These are phyloP conservation scores for Thraustotheca clavata DNA, from an alignment of 352 stramenopile species.

Conservation along the genomic window DNA sequence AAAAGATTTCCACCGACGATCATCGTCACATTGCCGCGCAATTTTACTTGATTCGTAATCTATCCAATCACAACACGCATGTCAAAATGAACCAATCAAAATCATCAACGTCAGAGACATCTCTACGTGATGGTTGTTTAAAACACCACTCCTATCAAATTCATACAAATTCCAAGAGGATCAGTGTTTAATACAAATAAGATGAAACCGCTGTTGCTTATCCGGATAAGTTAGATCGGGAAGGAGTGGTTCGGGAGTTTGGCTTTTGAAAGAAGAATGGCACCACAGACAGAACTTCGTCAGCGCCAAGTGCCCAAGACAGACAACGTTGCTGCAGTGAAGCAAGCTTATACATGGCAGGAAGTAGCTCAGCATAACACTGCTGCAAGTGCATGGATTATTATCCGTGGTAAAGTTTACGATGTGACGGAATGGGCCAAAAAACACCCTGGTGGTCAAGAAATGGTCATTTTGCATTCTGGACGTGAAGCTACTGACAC, in stretches of 20 bases:
- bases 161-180: background rate
- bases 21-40: background rate
- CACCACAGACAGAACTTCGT: constrained; percentile 32
- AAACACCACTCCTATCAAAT: background rate
- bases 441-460: constrained; percentile 69
- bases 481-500: constrained; percentile 82
- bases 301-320: constrained; percentile 38
- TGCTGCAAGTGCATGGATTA: constrained; percentile 94
- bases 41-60: background rate
- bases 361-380: constrained; percentile 95
- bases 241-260: constrained; percentile 7
- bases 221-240: background rate
- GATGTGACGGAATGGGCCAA: constrained; percentile 87
- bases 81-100: constrained; percentile 15
- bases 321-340: background rate
- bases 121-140: constrained; percentile 2
- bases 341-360: constrained; percentile 86
- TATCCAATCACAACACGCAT: constrained; percentile 1
- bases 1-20: no score
- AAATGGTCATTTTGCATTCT: constrained; percentile 73
- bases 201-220: background rate
- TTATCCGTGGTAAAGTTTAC: constrained; percentile 91
- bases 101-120: background rate
- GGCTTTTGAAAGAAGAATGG: constrained; percentile 11
- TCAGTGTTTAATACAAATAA: background rate